Percentiles rank a stretch among this genome's conserved stretches.
Evolutionary conservation across 345 rosid genomes (phyloP).

Genomic region (Brassica nigra): DNA sequence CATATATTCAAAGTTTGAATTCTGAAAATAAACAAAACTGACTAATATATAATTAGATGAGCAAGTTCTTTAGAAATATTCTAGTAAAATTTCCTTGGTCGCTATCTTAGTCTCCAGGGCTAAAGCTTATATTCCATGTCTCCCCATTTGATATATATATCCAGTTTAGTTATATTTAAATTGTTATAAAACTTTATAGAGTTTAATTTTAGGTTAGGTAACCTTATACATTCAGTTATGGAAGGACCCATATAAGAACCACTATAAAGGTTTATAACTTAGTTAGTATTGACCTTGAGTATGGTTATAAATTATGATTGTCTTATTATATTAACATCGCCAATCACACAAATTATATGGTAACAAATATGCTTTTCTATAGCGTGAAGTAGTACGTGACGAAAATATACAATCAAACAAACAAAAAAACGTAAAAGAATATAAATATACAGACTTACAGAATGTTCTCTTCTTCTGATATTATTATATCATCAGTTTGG

Average conservation of each 20-base stretch:
- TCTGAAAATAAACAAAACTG: neutral
- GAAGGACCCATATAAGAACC: neutral
- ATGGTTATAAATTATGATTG: neutral
- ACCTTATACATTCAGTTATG: neutral
- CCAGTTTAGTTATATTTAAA: neutral
- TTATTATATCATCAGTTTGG: neutral
- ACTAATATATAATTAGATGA: neutral
- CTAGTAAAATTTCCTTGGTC: neutral
- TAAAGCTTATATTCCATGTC: neutral
- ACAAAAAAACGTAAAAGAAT: neutral
- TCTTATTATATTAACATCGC: neutral
- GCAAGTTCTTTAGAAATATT: neutral
- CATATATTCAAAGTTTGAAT: slow-evolving; percentile 1
- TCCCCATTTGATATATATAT: neutral
- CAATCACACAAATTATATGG: neutral
- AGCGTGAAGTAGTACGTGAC: neutral
- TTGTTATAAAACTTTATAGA: neutral
- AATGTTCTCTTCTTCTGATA: neutral
- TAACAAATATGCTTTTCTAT: neutral
- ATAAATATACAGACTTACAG: neutral
- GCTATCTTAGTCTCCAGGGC: neutral
- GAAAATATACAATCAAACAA: neutral
- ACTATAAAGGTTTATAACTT: neutral
- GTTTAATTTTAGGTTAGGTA: neutral
- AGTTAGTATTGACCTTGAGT: neutral